A percentile compares a stretch with the other conserved stretches of the same genome.
phyloP scores from a whole-genome alignment of 306 rosid species.

The Prosopis cineraria region DNA sequence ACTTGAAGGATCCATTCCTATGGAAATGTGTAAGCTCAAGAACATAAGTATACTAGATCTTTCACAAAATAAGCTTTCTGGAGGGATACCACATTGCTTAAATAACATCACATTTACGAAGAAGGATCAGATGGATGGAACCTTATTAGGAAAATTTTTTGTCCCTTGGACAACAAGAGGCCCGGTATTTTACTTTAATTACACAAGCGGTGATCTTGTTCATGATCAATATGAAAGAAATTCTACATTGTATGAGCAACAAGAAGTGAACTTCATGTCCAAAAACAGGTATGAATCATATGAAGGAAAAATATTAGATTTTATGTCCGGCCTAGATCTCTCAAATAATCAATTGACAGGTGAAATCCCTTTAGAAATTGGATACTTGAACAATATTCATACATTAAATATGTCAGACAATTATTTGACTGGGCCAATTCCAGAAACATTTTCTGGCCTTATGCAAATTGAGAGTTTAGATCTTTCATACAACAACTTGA shows the following conservation, averaged over 20 bases:
- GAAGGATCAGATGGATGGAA: not conserved
- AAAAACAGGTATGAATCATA: conserved; percentile 15
- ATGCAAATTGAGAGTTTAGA: not conserved
- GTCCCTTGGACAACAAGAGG: not conserved
- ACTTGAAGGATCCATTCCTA: conserved; percentile 26
- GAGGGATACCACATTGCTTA: conserved; percentile 11
- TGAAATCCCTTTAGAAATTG: not conserved
- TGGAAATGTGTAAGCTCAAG: not conserved
- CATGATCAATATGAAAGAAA: not conserved
- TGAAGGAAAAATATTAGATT: conserved; percentile 6
- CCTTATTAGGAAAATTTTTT: not conserved
- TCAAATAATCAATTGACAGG: not conserved
- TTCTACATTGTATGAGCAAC: not conserved
- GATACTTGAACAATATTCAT: not conserved
- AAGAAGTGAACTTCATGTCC: conserved; percentile 9
- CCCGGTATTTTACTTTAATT: not conserved
- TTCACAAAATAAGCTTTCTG: conserved; percentile 13
- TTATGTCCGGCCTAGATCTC: conserved; percentile 35
- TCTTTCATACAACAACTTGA: conserved; percentile 6
- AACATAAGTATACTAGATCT: conserved; percentile 17
- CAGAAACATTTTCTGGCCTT: conserved; percentile 13
- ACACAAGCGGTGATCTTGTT: too few relatives aligned
- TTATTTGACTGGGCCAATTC: not conserved
- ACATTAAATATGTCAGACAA: conserved; percentile 35
- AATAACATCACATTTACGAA: not conserved